Evolutionary conservation across 495 filamentous ascomycete species (phyloP), one percentile per base, ranked within the genome.

Genomic region (Neurospora tetraspora): DNA sequence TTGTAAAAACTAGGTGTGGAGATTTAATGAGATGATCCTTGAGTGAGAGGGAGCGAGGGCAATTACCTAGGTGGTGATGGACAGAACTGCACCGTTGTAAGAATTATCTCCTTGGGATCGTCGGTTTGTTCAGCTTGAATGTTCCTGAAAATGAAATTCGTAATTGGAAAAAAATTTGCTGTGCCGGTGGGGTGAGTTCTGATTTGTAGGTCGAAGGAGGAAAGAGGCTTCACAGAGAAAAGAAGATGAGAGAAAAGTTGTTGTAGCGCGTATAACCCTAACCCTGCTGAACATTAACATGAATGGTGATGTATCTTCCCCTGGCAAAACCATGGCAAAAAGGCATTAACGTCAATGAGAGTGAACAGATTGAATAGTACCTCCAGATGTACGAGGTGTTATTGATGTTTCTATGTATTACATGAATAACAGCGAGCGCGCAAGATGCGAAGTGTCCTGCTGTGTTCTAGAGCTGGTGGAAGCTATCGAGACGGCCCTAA

Each of bases 141-240:
- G 4, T 31, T 5, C 53, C 5, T 31, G 53, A 8, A 5, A 14
- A 7, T 1, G 10, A 31, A 31, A 31, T 14, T 47, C 4, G 47
- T 59, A 2, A 18, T 7, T 1, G n/a, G 0, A 14, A 61, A 61
- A 6, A 39, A 43, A 3, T 61, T 31, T 27, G 12, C 10, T 2
- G 23, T 14, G 23, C 69, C 31, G 69, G 69, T 71, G 39, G 39
- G 42, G 10, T 70, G 69, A 70, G 4, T 43, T 34, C 11, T 11
- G 12, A 20, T 31, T 47, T 36, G 37, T 5, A 37, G 7, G 16
- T 68, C 23, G 71, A 38, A 36, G 70, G 73, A 70, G 53, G 69
- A 71, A 70, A 74, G 68, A 70, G 70, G 47, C 47, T 65, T 74
- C 59, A 69, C 9, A 2, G 42, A 31, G 18, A 40, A 39, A 59